Percentiles rank a stretch among this genome's conserved stretches.
phyloP scores from a whole-genome alignment of 495 filamentous ascomycete species.

The Penicillium desertorum region DNA sequence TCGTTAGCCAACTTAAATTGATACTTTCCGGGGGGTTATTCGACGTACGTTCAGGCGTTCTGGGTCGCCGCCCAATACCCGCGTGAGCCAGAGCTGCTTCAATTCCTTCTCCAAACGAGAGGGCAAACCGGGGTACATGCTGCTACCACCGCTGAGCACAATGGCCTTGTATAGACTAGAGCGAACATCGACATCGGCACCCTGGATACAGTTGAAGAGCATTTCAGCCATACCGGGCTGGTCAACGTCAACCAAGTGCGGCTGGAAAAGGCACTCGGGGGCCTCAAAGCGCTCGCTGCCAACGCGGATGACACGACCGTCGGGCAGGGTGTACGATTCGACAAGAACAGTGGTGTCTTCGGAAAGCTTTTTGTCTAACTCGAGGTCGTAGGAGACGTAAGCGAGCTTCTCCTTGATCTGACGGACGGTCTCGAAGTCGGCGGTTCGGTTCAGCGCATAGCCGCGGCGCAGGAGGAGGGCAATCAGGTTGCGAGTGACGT shows the following conservation, averaged over 20 bases:
- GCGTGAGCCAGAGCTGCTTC: slow-evolving; percentile 97
- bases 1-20: slow-evolving; percentile 21
- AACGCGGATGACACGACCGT: slow-evolving; percentile 92
- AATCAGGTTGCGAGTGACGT: slow-evolving; percentile 97
- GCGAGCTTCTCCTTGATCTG: slow-evolving; percentile 99
- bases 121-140: slow-evolving; percentile 97
- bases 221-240: slow-evolving; percentile 96
- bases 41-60: slow-evolving; percentile 75
- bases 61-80: slow-evolving; percentile 83
- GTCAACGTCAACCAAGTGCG: slow-evolving; percentile 95
- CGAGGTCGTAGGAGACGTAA: slow-evolving; percentile 98
- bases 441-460: slow-evolving; percentile 96
- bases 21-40: neutral
- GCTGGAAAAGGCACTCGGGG: slow-evolving; percentile 98
- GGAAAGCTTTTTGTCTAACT: slow-evolving; percentile 89
- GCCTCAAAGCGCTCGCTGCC: slow-evolving; percentile 97
- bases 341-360: slow-evolving; percentile 98
- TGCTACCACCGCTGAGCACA: slow-evolving; percentile 91
- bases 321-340: slow-evolving; percentile 94
- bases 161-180: slow-evolving; percentile 94
- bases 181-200: slow-evolving; percentile 92
- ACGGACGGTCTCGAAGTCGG: slow-evolving; percentile 98
- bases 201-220: slow-evolving; percentile 97
- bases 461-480: slow-evolving; percentile 90
- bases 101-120: slow-evolving; percentile 96